Percentiles rank a stretch among this genome's conserved stretches.
These are phyloP conservation scores for Talaromyces islandicus DNA, from an alignment of 2,329 filamentous ascomycete species.

Conservation along the genomic window DNA sequence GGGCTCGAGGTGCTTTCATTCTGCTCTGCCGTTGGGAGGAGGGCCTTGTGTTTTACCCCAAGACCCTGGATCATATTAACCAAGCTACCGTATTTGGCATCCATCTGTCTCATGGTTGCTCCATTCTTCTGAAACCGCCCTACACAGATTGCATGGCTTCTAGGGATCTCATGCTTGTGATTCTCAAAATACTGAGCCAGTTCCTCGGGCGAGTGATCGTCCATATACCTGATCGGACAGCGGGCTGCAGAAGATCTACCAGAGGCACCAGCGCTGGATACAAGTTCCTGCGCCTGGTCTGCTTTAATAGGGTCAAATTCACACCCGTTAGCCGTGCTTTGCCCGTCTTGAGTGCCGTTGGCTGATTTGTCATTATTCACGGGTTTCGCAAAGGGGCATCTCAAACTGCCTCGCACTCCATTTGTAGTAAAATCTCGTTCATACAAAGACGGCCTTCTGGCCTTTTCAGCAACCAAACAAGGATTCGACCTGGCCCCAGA, in stretches of 20 bases:
- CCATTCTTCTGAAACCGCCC: constrained; percentile 76
- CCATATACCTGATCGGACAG: constrained; percentile 87
- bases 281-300: constrained; percentile 38
- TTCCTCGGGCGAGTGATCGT: constrained; percentile 89
- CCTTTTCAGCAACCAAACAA: constrained; percentile 38
- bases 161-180: constrained; percentile 89
- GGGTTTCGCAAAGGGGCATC: constrained; percentile 69
- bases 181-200: constrained; percentile 90
- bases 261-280: constrained; percentile 35
- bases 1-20: constrained; percentile 40
- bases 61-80: constrained; percentile 93
- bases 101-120: constrained; percentile 77
- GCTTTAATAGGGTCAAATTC: constrained; percentile 52
- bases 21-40: constrained; percentile 60
- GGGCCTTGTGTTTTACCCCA: constrained; percentile 75
- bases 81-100: constrained; percentile 80
- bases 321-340: constrained; percentile 32
- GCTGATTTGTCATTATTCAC: constrained; percentile 30
- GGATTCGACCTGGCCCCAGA: constrained; percentile 28
- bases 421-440: constrained; percentile 88
- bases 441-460: constrained; percentile 60
- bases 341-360: constrained; percentile 33
- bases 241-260: constrained; percentile 51
- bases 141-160: constrained; percentile 89
- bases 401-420: constrained; percentile 71